These are phyloP conservation scores for Apiotrichum mycotoxinovorans DNA, from an alignment of 1,284 basidiomycete genomes.

Conservation along the genomic window DNA sequence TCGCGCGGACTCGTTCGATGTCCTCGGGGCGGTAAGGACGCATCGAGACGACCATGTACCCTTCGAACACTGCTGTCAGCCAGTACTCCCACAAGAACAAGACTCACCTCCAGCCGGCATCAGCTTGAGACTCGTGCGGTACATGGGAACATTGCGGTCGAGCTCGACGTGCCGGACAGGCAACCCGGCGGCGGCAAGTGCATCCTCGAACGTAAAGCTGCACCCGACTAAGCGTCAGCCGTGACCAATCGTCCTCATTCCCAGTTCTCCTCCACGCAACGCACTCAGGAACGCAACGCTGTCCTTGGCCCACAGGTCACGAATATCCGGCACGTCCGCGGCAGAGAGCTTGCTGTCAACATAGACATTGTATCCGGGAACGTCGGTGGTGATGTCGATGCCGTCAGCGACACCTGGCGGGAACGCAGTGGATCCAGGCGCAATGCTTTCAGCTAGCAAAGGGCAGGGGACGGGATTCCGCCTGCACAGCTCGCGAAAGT, in stretches of 20 bases:
- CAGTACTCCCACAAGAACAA: background rate
- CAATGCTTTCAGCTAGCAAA: constrained; percentile 32
- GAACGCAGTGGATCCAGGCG: constrained; percentile 19
- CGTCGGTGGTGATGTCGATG: constrained; percentile 37
- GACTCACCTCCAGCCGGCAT: constrained; percentile 21
- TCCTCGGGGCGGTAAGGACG: constrained; percentile 28
- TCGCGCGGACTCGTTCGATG: constrained; percentile 24
- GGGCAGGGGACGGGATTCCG: constrained; percentile 43
- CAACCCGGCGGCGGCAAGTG: constrained; percentile 22
- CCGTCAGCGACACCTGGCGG: constrained; percentile 25
- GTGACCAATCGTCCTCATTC: background rate
- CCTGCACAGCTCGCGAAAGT: constrained; percentile 37
- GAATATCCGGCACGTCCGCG: constrained; percentile 19
- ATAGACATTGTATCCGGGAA: constrained; percentile 35
- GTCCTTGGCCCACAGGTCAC: constrained; percentile 30
- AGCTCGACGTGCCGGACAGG: constrained; percentile 29
- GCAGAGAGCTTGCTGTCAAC: constrained; percentile 19
- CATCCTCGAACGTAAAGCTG: constrained; percentile 39
- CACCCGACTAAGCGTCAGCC: constrained; percentile 29
- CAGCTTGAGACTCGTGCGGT: constrained; percentile 23
- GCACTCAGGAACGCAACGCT: constrained; percentile 35
- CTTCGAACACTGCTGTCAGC: constrained; percentile 21
- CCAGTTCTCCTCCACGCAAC: constrained; percentile 3
- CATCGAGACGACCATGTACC: constrained; percentile 43
- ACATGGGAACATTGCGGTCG: constrained; percentile 35